A percentile compares a stretch with the other conserved stretches of the same genome.
These are phyloP conservation scores for Chimonanthus salicifolius DNA, from an alignment of 164 flowering plant species.

Conservation along the genomic window DNA sequence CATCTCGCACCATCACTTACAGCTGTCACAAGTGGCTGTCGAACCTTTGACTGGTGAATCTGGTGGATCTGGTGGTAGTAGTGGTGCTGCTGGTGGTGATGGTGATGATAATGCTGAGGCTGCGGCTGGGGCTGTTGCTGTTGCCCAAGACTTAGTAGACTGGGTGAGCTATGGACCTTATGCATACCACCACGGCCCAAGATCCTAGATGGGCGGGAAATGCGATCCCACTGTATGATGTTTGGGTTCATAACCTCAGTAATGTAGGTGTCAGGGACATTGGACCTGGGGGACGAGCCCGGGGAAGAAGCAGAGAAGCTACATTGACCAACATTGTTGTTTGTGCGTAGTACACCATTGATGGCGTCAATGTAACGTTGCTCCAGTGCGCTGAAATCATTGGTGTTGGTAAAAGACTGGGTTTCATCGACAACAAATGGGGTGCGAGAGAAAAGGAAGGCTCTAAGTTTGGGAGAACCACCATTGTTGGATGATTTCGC, in stretches of 20 bases:
- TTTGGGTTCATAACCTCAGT: background rate
- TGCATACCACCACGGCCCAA: background rate
- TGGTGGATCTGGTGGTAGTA: background rate
- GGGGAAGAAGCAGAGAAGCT: constrained; percentile 40
- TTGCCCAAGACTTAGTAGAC: background rate
- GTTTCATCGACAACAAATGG: constrained; percentile 25
- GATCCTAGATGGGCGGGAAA: background rate
- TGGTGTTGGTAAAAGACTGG: background rate
- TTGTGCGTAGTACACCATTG: constrained; percentile 46
- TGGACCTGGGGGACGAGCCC: constrained; percentile 53
- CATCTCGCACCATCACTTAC: background rate
- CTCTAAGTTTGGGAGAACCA: constrained; percentile 27
- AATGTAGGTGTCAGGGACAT: constrained; percentile 26
- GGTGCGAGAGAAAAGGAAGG: constrained; percentile 63
- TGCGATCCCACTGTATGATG: background rate
- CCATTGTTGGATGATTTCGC: constrained; percentile 12
- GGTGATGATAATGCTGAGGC: background rate
- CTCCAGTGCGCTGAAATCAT: constrained; percentile 30
- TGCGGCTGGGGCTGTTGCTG: background rate
- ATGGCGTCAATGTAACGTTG: constrained; percentile 85
- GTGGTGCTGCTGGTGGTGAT: background rate
- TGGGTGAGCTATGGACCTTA: constrained; percentile 1
- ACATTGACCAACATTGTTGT: background rate
- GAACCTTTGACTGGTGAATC: background rate
- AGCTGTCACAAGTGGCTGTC: background rate